Evolutionary conservation across 192 early-diverging fungal species (phyloP), one percentile per base, ranked within the genome.

Genomic region (Piromyces sp.): DNA sequence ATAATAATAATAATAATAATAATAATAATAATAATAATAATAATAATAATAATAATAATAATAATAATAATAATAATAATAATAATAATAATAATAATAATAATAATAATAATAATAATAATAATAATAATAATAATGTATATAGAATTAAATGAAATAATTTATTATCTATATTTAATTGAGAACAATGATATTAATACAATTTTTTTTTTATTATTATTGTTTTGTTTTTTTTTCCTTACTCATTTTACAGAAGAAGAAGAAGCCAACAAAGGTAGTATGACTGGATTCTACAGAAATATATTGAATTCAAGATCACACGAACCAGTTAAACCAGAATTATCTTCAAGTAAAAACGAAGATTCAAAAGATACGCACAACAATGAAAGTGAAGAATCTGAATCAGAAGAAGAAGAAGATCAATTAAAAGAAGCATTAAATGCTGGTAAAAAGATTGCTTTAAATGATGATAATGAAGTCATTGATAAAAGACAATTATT

Each of bases 401-500:
- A 78, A n/a, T 30, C 80, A 78, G 82, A 84, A 30, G 79, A 86
- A 17, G 84, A 89, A 79, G 82, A 81, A 81, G 84, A 86, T 68
- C 51, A 68, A 68, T 68, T 68, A n/a, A 68, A 68, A 68, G 51
- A 68, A 68, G 51, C 51, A 68, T 68, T 68, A 68, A 68, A 68
- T 83, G 86, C 85, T 79, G 88, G 88, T 4, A 82, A 86, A 81
- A 82, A 87, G 9, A 88, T 94, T 9, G 80, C 81, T 1, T 15
- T 93, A 68, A 95, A 95, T 83, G 94, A 94, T 37, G 89, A 90
- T 19, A 88, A 92, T 15, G 87, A 93, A 42, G 86, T 95, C 30
- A 91, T 95, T 16, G 93, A 95, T 84, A 94, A 94, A 83, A 87
- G 93, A 14, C 87, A 92, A 30, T 84, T 95, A 13, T 86, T 95